Conservation (phyloP, 1,284 basidiomycete species). For the Marasmius oreades region DNA sequence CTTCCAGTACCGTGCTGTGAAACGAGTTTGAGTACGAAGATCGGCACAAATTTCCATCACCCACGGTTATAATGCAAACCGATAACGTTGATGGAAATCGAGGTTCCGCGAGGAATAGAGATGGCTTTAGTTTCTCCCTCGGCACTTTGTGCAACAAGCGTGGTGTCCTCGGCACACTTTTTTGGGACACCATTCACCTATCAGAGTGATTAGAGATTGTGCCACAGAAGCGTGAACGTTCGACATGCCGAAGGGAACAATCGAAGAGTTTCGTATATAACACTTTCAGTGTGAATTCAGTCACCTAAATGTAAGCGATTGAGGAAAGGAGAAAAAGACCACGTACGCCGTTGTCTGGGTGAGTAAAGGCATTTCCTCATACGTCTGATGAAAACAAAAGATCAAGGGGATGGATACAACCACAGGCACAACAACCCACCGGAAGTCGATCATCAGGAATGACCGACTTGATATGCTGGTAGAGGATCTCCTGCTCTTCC, state of each 20-base stretch:
- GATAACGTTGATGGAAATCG: conserved; percentile 35
- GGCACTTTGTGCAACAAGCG: conserved; percentile 31
- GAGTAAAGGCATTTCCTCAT: conserved; percentile 49
- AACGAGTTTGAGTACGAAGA: neutral
- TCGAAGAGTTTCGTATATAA: conserved; percentile 58
- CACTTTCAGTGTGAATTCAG: conserved; percentile 23
- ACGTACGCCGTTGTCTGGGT: conserved; percentile 42
- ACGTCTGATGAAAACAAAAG: conserved; percentile 32
- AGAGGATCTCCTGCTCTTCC: conserved; percentile 46
- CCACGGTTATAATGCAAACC: conserved; percentile 47
- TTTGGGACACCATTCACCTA: conserved; percentile 49
- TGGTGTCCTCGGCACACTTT: conserved; percentile 41
- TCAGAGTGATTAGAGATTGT: neutral
- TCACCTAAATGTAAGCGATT: neutral
- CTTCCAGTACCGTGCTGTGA: conserved; percentile 48
- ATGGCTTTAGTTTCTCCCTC: conserved; percentile 35
- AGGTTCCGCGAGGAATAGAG: conserved; percentile 42
- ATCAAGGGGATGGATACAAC: neutral
- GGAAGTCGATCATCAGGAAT: conserved; percentile 39
- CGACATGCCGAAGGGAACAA: conserved; percentile 52
- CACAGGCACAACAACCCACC: conserved; percentile 26
- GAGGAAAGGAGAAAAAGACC: neutral
- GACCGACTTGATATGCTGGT: conserved; percentile 36
- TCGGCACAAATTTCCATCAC: conserved; percentile 10
- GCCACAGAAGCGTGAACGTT: neutral